These are phyloP conservation scores for Candida saitoana DNA, from an alignment of 805 yeast species.

Conservation along the genomic window DNA sequence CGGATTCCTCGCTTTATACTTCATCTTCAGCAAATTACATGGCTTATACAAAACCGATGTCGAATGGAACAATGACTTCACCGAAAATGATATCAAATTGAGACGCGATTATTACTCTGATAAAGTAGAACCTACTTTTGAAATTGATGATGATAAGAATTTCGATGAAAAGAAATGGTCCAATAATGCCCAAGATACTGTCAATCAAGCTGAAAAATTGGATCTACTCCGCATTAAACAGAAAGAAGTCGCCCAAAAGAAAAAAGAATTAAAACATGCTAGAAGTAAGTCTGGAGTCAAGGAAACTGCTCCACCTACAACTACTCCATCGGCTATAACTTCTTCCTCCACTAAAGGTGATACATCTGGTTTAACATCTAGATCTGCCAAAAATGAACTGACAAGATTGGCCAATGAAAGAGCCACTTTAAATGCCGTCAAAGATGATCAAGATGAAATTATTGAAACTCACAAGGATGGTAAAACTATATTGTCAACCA, in stretches of 20 bases:
- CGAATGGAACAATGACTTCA: constrained; percentile 33
- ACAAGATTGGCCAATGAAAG: constrained; percentile 2
- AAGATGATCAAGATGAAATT: constrained; percentile 21
- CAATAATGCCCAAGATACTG: constrained; percentile 5
- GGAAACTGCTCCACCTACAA: too few relatives aligned
- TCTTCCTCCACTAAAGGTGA: neutral
- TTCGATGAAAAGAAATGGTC: constrained; percentile 23
- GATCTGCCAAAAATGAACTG: constrained; percentile 3
- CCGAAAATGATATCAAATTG: constrained; percentile 31
- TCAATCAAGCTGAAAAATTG: constrained; percentile 3
- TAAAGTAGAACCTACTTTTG: constrained; percentile 17
- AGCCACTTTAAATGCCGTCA: constrained; percentile 15
- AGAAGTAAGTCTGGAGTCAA: neutral
- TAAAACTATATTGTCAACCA: constrained; percentile 20
- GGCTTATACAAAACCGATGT: constrained; percentile 27
- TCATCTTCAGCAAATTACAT: constrained; percentile 30
- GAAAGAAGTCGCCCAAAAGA: neutral
- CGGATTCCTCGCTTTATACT: constrained; percentile 39
- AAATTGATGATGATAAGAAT: constrained; percentile 16
- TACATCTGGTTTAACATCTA: neutral
- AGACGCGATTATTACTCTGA: constrained; percentile 30
- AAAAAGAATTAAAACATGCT: neutral
- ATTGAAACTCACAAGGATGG: constrained; percentile 14
- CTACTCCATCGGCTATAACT: neutral
- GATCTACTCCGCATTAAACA: neutral